phyloP scores from a whole-genome alignment of 2,329 filamentous ascomycete species.

The Fusarium guadeloupense region DNA sequence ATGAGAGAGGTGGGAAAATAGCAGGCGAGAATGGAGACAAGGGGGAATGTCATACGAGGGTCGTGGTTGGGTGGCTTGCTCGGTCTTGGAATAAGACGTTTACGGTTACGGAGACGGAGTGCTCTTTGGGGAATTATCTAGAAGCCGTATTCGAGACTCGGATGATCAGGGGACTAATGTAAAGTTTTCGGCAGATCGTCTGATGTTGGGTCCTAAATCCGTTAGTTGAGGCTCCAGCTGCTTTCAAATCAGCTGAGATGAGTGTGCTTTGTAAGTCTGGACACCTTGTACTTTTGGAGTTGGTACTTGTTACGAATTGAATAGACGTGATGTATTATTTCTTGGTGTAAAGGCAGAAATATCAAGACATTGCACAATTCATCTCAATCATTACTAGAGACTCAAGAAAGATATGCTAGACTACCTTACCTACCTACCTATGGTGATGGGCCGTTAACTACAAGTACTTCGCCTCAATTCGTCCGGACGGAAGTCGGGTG shows the following conservation, averaged over 20 bases:
- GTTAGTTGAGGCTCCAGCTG: neutral
- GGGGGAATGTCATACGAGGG: constrained; percentile 14
- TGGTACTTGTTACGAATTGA: too few species aligned
- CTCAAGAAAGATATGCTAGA: too few species aligned
- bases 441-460: too few species aligned
- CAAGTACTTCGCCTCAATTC: constrained; percentile 25
- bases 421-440: too few species aligned
- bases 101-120: neutral
- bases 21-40: neutral
- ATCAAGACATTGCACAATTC: too few species aligned
- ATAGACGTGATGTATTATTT: too few species aligned
- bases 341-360: too few species aligned
- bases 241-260: constrained; percentile 30
- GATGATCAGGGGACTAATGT: constrained; percentile 5
- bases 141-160: neutral
- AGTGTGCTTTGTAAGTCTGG: constrained; percentile 28
- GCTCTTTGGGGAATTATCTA: neutral
- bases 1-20: neutral
- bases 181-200: constrained; percentile 17
- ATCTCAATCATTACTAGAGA: too few species aligned
- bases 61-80: constrained; percentile 13
- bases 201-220: constrained; percentile 21
- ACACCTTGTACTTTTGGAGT: constrained; percentile 29
- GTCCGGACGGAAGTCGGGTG: constrained; percentile 21
- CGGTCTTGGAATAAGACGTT: neutral